Conservation (phyloP, 306 rosid genomes). For the Prinsepia uniflora region DNA sequence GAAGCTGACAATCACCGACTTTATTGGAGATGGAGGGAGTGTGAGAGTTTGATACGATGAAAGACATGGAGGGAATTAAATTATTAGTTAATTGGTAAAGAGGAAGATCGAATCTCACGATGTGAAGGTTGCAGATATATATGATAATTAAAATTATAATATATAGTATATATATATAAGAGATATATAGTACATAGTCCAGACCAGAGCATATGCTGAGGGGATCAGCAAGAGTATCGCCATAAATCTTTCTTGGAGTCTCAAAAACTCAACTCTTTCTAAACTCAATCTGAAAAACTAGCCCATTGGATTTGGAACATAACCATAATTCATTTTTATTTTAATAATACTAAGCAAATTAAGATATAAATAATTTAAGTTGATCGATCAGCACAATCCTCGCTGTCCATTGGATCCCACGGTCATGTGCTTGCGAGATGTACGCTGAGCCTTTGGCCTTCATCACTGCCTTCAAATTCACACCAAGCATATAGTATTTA, state of each 20-base stretch:
- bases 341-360: no score
- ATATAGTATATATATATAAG: not conserved
- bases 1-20: constrained; percentile 1
- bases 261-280: not conserved
- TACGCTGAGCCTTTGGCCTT: constrained; percentile 1
- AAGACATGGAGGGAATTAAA: no score
- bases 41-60: not conserved
- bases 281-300: constrained; percentile 11
- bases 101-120: no score
- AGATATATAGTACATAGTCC: not conserved
- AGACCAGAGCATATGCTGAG: constrained; percentile 14
- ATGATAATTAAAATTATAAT: not conserved
- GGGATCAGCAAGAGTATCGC: not conserved
- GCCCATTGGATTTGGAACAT: constrained; percentile 9
- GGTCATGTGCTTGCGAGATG: constrained; percentile 21
- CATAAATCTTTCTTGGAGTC: constrained; percentile 14
- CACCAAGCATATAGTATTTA: constrained; percentile 8
- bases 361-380: not conserved
- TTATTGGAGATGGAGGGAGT: not conserved
- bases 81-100: no score
- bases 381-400: constrained; percentile 5
- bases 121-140: no score
- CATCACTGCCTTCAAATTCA: constrained; percentile 1
- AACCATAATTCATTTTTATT: not conserved
- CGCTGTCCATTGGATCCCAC: constrained; percentile 15